A percentile compares a stretch with the other conserved stretches of the same genome.
These are phyloP conservation scores for Neurospora discreta DNA, from an alignment of 495 filamentous ascomycete species.

Conservation along the genomic window DNA sequence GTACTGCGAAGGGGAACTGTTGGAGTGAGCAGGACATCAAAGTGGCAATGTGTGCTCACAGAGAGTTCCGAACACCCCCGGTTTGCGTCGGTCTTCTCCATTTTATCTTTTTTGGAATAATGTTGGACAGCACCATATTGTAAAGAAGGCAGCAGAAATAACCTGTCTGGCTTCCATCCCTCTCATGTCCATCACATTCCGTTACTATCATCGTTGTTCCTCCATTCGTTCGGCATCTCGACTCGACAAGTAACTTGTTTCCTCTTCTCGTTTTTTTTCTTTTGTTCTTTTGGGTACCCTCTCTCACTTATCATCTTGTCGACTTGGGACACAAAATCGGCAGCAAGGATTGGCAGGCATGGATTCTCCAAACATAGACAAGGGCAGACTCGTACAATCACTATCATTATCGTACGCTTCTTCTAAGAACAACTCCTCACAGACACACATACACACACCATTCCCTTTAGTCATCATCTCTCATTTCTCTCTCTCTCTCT, in stretches of 20 bases:
- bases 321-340: neutral
- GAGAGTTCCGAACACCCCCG: neutral
- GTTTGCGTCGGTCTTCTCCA: neutral
- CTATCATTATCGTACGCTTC: neutral
- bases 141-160: neutral
- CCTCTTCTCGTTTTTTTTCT: neutral
- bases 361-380: neutral
- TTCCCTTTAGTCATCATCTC: neutral
- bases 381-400: neutral
- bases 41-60: neutral
- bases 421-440: neutral
- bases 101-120: neutral
- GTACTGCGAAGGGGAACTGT: conserved; percentile 40
- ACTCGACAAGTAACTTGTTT: neutral
- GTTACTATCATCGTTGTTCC: neutral
- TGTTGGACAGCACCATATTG: neutral
- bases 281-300: neutral
- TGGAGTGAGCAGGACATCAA: neutral
- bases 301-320: neutral
- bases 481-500: neutral
- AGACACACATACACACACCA: neutral
- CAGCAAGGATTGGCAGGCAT: neutral
- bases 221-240: neutral
- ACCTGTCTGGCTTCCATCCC: neutral
- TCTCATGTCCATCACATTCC: neutral